Evolutionary conservation across 148 eudicot genomes (phyloP).

Genomic region (Cornus kousa): DNA sequence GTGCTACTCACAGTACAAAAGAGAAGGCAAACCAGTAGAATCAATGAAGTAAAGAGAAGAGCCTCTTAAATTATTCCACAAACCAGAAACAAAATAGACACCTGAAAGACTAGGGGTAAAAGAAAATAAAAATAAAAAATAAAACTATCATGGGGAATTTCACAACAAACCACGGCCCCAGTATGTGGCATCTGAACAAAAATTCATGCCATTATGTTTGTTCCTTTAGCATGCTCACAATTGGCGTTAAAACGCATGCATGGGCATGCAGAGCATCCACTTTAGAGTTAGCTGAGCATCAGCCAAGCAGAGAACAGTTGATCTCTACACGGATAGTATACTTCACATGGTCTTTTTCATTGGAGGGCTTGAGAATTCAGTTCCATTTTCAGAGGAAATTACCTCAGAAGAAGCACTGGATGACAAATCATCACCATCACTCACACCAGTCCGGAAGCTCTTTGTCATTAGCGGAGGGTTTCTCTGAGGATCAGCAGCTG

Average conservation of each 20-base stretch:
- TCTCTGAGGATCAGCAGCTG: slow-evolving; percentile 39
- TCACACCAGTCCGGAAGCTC: slow-evolving; percentile 23
- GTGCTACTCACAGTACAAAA: slow-evolving; percentile 31
- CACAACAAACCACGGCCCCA: slow-evolving; percentile 24
- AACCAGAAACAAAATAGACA: slow-evolving; percentile 11
- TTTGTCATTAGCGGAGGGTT: slow-evolving; percentile 37
- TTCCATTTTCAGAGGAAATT: slow-evolving; percentile 53
- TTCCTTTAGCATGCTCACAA: slow-evolving; percentile 4
- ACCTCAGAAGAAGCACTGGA: slow-evolving; percentile 75
- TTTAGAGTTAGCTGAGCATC: background rate
- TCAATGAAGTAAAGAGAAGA: slow-evolving; percentile 1
- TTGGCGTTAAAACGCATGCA: background rate
- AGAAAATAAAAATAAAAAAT: background rate
- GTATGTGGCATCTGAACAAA: slow-evolving; percentile 25
- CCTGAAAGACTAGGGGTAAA: background rate
- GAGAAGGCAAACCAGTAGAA: slow-evolving; percentile 14
- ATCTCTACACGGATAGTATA: slow-evolving; percentile 10
- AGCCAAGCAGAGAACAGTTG: background rate
- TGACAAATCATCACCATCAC: slow-evolving; percentile 30
- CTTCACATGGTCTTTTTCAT: slow-evolving; percentile 38
- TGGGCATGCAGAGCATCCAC: background rate
- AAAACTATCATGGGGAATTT: slow-evolving; percentile 16
- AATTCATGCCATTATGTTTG: slow-evolving; percentile 26
- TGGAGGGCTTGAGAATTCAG: slow-evolving; percentile 63
- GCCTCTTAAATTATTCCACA: slow-evolving; percentile 11